Conservation (phyloP, 2,329 filamentous ascomycete genomes). For the Fusarium succisae region DNA sequence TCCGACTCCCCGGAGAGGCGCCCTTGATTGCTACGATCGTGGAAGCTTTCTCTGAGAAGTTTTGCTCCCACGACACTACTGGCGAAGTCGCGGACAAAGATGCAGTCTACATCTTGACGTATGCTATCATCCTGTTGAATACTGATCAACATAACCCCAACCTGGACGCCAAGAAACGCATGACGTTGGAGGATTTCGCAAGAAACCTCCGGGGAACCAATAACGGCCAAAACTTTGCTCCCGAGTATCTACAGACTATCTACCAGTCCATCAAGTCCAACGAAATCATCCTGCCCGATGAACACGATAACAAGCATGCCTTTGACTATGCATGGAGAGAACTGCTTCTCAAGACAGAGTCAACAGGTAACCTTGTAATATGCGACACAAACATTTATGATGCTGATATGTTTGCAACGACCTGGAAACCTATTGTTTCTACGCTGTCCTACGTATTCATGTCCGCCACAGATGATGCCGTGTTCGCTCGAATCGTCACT, state of each 20-base stretch:
- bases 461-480: conserved; percentile 95
- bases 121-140: conserved; percentile 97
- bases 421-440: conserved; percentile 93
- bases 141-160: conserved; percentile 98
- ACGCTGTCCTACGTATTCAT: conserved; percentile 98
- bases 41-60: conserved; percentile 86
- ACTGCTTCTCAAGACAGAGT: conserved; percentile 83
- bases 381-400: conserved; percentile 96
- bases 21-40: conserved; percentile 93
- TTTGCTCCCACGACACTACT: conserved; percentile 74
- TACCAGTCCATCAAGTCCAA: conserved; percentile 91
- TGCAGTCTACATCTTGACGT: conserved; percentile 88
- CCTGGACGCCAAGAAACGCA: conserved; percentile 79
- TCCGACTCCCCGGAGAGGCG: conserved; percentile 93
- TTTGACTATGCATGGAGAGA: conserved; percentile 99
- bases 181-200: conserved; percentile 84
- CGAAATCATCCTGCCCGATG: conserved; percentile 96
- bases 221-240: conserved; percentile 81
- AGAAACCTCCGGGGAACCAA: conserved; percentile 93
- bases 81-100: conserved; percentile 86
- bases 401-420: conserved; percentile 95
- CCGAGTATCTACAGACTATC: conserved; percentile 84
- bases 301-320: conserved; percentile 95
- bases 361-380: conserved; percentile 75
- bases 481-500: conserved; percentile 91